Evolutionary conservation across 495 filamentous ascomycete species (phyloP).

Genomic region (Cercophora sp.): DNA sequence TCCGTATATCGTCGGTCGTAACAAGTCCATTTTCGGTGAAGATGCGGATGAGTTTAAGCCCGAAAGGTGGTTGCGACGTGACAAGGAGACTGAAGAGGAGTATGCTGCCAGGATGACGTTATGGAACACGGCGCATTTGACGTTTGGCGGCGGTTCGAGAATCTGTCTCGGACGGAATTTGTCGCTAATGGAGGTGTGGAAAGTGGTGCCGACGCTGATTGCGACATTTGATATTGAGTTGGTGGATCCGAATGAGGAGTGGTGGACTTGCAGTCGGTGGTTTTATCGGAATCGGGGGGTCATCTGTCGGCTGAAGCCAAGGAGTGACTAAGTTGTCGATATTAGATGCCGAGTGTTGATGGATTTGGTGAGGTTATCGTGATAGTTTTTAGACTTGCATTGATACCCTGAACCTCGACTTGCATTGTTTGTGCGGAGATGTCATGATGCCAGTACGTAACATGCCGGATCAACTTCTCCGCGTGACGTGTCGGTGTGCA

Average conservation of each 20-base stretch:
- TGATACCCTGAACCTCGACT: no score
- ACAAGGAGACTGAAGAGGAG: constrained; percentile 23
- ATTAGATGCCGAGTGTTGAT: no score
- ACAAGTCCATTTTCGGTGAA: constrained; percentile 39
- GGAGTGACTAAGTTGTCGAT: not conserved
- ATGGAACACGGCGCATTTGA: constrained; percentile 27
- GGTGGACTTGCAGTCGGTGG: constrained; percentile 5
- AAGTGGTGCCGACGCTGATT: constrained; percentile 60
- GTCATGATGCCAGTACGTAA: no score
- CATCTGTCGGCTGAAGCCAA: not conserved
- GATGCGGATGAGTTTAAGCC: constrained; percentile 50
- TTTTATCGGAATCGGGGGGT: not conserved
- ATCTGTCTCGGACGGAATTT: constrained; percentile 65
- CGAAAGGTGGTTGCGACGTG: constrained; percentile 46
- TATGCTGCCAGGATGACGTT: constrained; percentile 16
- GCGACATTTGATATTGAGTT: constrained; percentile 43
- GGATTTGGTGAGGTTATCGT: no score
- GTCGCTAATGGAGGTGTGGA: constrained; percentile 60
- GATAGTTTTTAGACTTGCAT: no score
- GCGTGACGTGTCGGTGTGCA: no score
- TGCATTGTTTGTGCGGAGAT: no score
- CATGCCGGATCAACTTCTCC: no score
- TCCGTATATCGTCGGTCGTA: constrained; percentile 36
- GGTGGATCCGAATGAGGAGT: constrained; percentile 16
- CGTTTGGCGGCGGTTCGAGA: constrained; percentile 59